Base-by-base conservation (phyloP, 2,329 filamentous ascomycete species). In the Karstenula rhodostoma region DNA sequence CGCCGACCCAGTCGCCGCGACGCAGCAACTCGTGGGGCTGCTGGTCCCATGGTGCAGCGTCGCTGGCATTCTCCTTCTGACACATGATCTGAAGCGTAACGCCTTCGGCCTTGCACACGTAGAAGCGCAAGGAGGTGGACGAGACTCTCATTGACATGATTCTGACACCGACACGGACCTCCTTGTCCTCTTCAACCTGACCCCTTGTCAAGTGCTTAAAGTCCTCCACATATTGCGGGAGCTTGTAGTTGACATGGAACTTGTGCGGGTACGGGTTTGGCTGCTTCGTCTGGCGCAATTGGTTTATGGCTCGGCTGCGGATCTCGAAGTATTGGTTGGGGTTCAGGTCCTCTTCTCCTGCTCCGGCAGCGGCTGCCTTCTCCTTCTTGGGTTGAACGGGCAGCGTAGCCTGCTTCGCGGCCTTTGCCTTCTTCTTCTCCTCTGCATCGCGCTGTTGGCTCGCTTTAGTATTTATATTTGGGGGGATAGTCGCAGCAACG, bases 1-100 rank as follows among this genome's bases (percentile, higher is more conserved):
- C 87, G 61, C 94, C 95, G 71, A 99, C 91, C 67, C 97, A 92
- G 78, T 99, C 96, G 77, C 95, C 96, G 78, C 94, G 86, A 68
- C 94, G 89, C 62, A 99, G 86, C 77, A 91, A 86, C 72, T 96
- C 90, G 76, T 99, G 95, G 23, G 48, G 50, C 82, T 98, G 94
- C 61, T 91, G 87, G 70, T 91, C 90, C 71, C 98, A 99, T 8
- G 89, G 79, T 22, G 86, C 85, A 51, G 86, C 86, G 67, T 90
- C 87, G 59, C 86, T 86, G 59, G 89, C 86, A 71, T 96, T 87
- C 73, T 97, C 90, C 48, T 91, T 86, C 79, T 97, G 93, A 77
- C 93, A 96, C 85, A 98, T 92, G 65, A 98, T 88, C 83, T 99
- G 96, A 49, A 97, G 84, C 78, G 92, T 91, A 68, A 87, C 84